phyloP scores from a whole-genome alignment of 1,284 basidiomycete genomes.

The Lentinula novae-zelandiae region DNA sequence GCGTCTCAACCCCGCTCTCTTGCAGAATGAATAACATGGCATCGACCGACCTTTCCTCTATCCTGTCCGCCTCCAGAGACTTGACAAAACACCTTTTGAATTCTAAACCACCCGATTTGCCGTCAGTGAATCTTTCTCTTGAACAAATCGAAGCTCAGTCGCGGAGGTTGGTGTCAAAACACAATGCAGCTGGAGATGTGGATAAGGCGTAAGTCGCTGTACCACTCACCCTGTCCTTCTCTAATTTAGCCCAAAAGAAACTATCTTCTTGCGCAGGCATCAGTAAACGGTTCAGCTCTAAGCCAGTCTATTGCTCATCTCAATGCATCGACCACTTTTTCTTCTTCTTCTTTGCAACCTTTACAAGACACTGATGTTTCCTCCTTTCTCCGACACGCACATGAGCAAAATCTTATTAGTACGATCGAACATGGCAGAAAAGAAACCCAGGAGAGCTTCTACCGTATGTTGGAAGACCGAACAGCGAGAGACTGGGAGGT shows the following conservation, averaged over 20 bases:
- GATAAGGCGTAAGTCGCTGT: conserved; percentile 65
- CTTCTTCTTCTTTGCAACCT: conserved; percentile 69
- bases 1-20: not conserved
- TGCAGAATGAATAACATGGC: conserved; percentile 25
- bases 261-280: conserved; percentile 85
- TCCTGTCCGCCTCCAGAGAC: conserved; percentile 68
- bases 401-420: conserved; percentile 91
- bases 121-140: conserved; percentile 81
- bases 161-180: conserved; percentile 70
- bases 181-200: conserved; percentile 57
- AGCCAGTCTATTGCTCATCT: conserved; percentile 78
- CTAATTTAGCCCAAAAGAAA: conserved; percentile 42
- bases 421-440: conserved; percentile 89
- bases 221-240: not conserved
- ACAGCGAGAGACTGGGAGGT: conserved; percentile 85
- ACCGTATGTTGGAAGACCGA: conserved; percentile 73
- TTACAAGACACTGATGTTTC: conserved; percentile 89
- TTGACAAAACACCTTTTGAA: conserved; percentile 63
- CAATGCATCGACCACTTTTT: conserved; percentile 83
- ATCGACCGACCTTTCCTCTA: conserved; percentile 58
- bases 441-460: conserved; percentile 85
- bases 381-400: conserved; percentile 85
- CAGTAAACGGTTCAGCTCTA: conserved; percentile 82
- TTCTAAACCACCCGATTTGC: conserved; percentile 66
- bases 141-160: conserved; percentile 93